These are phyloP conservation scores for Claviceps africana DNA, from an alignment of 2,329 filamentous ascomycete species.

Conservation along the genomic window DNA sequence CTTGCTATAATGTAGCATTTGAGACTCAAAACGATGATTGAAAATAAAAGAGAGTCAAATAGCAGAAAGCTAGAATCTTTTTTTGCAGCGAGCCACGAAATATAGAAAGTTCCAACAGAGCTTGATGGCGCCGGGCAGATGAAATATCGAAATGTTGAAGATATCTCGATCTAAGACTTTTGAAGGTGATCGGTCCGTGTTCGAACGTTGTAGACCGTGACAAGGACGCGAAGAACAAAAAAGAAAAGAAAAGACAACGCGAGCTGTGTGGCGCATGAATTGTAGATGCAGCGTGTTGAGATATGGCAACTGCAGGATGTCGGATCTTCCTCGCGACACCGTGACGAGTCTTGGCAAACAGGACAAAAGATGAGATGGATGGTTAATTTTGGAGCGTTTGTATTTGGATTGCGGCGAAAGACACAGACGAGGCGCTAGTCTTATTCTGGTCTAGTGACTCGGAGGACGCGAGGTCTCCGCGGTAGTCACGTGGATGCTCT, in stretches of 20 bases:
- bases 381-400: not conserved
- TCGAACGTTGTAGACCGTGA: not conserved
- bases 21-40: not conserved
- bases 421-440: not conserved
- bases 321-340: not conserved
- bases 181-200: not conserved
- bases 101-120: not conserved
- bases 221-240: not conserved
- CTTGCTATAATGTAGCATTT: not conserved
- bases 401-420: not conserved
- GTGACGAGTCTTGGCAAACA: not conserved
- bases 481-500: conserved; percentile 10
- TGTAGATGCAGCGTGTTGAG: not conserved
- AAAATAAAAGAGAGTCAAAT: no score
- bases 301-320: not conserved
- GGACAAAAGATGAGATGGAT: not conserved
- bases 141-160: not conserved
- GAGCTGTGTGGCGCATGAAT: not conserved
- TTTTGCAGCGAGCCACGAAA: not conserved
- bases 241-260: not conserved
- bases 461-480: not conserved
- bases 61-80: not conserved
- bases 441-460: not conserved
- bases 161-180: not conserved
- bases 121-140: not conserved